A percentile compares a stretch with the other conserved stretches of the same genome.
These are phyloP conservation scores for Arbutus unedo DNA, from an alignment of 148 eudicot species.

Conservation along the genomic window DNA sequence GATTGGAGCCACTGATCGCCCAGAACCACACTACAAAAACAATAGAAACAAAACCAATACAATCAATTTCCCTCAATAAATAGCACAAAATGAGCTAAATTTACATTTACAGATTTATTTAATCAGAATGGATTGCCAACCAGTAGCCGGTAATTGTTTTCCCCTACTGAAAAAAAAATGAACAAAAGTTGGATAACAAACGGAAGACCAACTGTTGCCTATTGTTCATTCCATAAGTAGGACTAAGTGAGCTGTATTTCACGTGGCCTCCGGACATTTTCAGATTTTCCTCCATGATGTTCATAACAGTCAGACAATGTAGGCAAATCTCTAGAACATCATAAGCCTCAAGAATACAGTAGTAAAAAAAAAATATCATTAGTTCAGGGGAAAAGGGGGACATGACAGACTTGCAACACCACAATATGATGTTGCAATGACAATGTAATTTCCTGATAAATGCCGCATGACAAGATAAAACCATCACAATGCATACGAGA, in stretches of 20 bases:
- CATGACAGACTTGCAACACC: not conserved
- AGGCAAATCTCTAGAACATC: conserved; percentile 24
- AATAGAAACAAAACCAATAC: not conserved
- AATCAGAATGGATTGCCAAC: not conserved
- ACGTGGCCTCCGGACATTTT: not conserved
- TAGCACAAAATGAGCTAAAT: not conserved
- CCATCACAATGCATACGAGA: not conserved
- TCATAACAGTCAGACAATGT: conserved; percentile 16
- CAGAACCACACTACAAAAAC: conserved; percentile 61
- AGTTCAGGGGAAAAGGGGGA: not conserved
- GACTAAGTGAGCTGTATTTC: not conserved
- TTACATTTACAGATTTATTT: not conserved
- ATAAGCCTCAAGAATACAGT: not conserved
- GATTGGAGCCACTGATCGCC: conserved; percentile 59
- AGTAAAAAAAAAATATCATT: not conserved
- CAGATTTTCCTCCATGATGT: conserved; percentile 7
- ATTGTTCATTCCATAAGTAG: not conserved
- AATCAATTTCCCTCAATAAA: not conserved
- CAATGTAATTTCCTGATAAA: not conserved
- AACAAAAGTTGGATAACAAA: not conserved
- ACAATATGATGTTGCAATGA: not conserved
- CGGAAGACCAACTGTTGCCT: not conserved
- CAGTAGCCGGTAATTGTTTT: not conserved
- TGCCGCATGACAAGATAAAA: not conserved
- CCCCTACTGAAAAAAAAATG: not conserved